Base-by-base conservation (phyloP, 192 early-diverging fungal genomes). In the Linnemannia hyalina region DNA sequence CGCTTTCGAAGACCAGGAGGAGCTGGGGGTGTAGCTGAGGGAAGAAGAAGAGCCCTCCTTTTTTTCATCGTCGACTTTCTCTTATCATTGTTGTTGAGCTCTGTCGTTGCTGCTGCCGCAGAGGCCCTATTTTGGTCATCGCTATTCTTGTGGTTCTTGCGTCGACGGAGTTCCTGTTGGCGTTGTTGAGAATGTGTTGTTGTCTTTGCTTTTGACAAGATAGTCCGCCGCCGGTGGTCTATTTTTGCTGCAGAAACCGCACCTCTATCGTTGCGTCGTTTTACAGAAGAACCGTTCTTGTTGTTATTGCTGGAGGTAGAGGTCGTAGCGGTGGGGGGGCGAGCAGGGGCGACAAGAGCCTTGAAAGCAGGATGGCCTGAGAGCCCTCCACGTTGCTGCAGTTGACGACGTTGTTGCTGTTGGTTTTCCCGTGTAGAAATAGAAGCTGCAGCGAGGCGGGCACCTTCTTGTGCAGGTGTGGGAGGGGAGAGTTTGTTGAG, bases 181-280 rank as follows among this genome's bases (percentile, higher is more conserved):
- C 26, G 70, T 70, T 73, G 5, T 6, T 73, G 72, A 32, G 15
- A 32, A 15, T 32, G 6, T n/a, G 20, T 18, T 73, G 29, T 29
- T 73, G 29, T 11, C 26, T 26, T 65, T 65, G 60, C n/a, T 26
- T 26, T 65, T 15, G 60, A 35, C 60, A 11, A 65, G 29, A 65
- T 15, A 15, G 29, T 32, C 60, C 29, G 26, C 23, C 23, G 6
- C n/a, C 29, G 26, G 3, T 26, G 10, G 22, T 75, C 6, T 57
- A 54, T 55, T 75, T 75, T 75, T 75, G 47, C n/a, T 22, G 29
- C 36, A 52, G 36, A 38, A 40, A 40, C 54, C 52, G 70, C 70
- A 26, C 3, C 18, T 71, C 36, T 41, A 18, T 47, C 52, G 32
- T 38, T 16, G 18, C 29, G 73, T 29, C 52, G 32, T 52, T 26